phyloP scores from a whole-genome alignment of 352 stramenopile species.

The Pythium phragmiticola region DNA sequence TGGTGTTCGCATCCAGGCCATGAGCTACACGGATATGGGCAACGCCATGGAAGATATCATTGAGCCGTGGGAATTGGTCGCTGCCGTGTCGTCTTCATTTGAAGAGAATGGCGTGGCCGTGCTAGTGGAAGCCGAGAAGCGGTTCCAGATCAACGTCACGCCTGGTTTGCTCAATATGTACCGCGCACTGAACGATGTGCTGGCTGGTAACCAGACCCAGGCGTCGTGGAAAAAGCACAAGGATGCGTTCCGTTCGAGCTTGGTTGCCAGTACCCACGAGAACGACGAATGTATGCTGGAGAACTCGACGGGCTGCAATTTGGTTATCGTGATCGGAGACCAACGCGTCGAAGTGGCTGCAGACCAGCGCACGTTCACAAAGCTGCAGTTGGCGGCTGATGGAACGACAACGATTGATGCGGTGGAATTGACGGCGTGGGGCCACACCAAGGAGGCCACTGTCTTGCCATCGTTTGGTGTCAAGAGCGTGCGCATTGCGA shows the following conservation, averaged over 20 bases:
- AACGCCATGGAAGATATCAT: conserved; percentile 41
- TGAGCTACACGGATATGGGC: conserved; percentile 37
- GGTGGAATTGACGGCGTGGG: conserved; percentile 66
- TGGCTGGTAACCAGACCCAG: conserved; percentile 51
- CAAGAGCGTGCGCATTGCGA: conserved; percentile 51
- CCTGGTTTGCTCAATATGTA: conserved; percentile 63
- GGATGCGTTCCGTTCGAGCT: conserved; percentile 44
- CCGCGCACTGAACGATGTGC: conserved; percentile 70
- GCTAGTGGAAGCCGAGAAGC: conserved; percentile 35
- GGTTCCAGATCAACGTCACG: conserved; percentile 44
- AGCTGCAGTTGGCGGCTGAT: conserved; percentile 36
- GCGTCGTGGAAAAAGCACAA: conserved; percentile 63
- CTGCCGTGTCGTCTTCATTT: conserved; percentile 27
- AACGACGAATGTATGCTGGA: conserved; percentile 57
- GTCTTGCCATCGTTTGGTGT: conserved; percentile 59
- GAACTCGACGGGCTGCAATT: conserved; percentile 66
- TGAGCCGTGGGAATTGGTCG: conserved; percentile 38
- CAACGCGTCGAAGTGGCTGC: conserved; percentile 41
- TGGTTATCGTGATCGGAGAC: conserved; percentile 44
- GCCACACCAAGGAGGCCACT: conserved; percentile 34
- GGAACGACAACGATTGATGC: conserved; percentile 41
- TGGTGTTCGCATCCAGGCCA: conserved; percentile 32
- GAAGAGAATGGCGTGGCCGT: conserved; percentile 35
- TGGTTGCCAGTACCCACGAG: conserved; percentile 39
- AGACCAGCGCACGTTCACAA: conserved; percentile 36